Evolutionary conservation across 768 basidiomycete genomes (phyloP).

Genomic region (Dendrothele bispora): DNA sequence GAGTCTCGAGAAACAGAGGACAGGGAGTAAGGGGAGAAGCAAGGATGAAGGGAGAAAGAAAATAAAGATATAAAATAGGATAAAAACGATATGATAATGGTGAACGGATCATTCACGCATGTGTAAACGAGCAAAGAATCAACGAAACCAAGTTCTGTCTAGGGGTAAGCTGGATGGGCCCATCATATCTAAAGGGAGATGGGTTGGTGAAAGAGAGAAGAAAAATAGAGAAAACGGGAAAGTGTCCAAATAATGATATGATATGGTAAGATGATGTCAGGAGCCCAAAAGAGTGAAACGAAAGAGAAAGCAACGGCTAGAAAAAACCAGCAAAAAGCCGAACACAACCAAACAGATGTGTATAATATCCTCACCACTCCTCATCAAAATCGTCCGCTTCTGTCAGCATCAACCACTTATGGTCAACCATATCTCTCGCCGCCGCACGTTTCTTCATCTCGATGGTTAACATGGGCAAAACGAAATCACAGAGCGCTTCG

Average conservation of each 20-base stretch:
- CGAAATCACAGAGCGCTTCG: slow-evolving; percentile 58
- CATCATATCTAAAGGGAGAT: neutral
- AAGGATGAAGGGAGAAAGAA: neutral
- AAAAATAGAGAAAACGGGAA: neutral
- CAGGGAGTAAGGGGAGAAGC: neutral
- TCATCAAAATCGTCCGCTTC: slow-evolving; percentile 39
- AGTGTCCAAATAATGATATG: neutral
- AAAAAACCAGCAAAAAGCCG: neutral
- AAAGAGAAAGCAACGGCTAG: neutral
- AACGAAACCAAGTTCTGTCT: no score
- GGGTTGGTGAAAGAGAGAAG: neutral
- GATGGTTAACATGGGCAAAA: slow-evolving; percentile 73
- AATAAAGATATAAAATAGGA: neutral
- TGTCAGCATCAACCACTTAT: slow-evolving; percentile 64
- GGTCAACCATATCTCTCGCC: slow-evolving; percentile 73
- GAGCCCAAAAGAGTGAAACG: neutral
- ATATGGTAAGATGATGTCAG: neutral
- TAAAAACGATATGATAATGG: neutral
- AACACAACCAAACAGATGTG: no score
- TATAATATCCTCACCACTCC: no score
- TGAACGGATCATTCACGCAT: neutral
- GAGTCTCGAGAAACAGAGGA: no score
- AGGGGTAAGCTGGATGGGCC: no score
- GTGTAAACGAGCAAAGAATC: neutral
- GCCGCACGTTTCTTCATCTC: slow-evolving; percentile 68